Evolutionary conservation across 768 basidiomycete genomes (phyloP).

Genomic region (Mycena chlorophos): DNA sequence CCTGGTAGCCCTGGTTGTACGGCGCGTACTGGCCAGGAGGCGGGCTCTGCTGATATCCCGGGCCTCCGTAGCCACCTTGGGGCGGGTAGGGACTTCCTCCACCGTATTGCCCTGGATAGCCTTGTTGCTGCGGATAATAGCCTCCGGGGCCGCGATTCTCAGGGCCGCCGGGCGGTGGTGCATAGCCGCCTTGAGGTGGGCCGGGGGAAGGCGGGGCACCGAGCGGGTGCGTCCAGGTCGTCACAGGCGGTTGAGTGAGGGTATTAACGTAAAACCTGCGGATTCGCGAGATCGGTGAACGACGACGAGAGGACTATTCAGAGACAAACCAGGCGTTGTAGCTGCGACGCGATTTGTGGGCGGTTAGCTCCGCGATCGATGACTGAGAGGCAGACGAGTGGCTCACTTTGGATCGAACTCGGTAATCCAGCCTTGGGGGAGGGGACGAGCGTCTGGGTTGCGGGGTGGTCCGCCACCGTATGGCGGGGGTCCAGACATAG

Average conservation of each 20-base stretch:
- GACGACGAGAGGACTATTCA: not conserved
- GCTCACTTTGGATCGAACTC: slow-evolving; percentile 66
- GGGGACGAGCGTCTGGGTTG: slow-evolving; percentile 59
- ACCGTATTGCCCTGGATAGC: slow-evolving; percentile 26
- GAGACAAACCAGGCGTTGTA: slow-evolving; percentile 63
- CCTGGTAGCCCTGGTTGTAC: slow-evolving; percentile 29
- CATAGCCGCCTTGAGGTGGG: slow-evolving; percentile 40
- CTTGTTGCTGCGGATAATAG: slow-evolving; percentile 24
- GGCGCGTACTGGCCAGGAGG: slow-evolving; percentile 22
- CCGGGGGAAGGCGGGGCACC: slow-evolving; percentile 44
- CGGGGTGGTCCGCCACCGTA: slow-evolving; percentile 25
- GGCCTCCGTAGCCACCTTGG: slow-evolving; percentile 24
- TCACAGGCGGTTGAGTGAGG: slow-evolving; percentile 55
- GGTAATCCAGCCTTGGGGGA: slow-evolving; percentile 68
- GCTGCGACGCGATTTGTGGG: slow-evolving; percentile 35
- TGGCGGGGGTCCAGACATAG: slow-evolving; percentile 46
- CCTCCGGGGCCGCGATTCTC: slow-evolving; percentile 29
- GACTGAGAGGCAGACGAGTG: slow-evolving; percentile 20
- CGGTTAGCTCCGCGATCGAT: slow-evolving; percentile 21
- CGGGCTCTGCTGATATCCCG: slow-evolving; percentile 13
- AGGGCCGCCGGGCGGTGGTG: slow-evolving; percentile 41
- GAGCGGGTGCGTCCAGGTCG: slow-evolving; percentile 72
- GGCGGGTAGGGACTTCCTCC: slow-evolving; percentile 28
- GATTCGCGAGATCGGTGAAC: not conserved
- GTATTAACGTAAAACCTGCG: slow-evolving; percentile 81